Conservation (phyloP, 2,329 filamentous ascomycete genomes). For the Alternaria brassicicola region DNA sequence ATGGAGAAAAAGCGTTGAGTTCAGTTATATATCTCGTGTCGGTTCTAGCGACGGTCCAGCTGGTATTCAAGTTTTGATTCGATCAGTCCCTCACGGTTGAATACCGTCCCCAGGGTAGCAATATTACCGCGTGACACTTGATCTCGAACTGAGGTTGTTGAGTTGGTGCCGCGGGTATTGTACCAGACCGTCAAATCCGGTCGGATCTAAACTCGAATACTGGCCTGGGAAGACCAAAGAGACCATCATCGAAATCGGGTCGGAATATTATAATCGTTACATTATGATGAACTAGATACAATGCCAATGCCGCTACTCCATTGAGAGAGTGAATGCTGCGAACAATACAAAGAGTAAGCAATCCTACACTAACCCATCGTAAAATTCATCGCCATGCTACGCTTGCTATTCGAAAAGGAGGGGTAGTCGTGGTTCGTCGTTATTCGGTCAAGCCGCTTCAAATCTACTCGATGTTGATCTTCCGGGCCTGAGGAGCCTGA, state of each 20-base stretch:
- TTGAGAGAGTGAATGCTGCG: not conserved
- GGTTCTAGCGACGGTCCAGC: not conserved
- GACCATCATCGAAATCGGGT: not conserved
- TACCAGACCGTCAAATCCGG: not conserved
- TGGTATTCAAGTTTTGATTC: not conserved
- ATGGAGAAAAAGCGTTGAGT: not conserved
- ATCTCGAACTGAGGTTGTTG: not conserved
- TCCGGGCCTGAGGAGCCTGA: conserved; percentile 54
- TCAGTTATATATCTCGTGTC: not conserved
- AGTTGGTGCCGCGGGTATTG: not conserved
- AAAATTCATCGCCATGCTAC: conserved; percentile 3
- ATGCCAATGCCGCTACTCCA: not conserved
- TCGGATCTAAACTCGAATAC: not conserved
- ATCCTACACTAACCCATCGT: not conserved
- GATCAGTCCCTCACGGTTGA: not conserved
- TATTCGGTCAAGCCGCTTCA: not conserved
- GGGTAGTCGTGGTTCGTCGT: not conserved
- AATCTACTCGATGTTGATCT: conserved; percentile 62
- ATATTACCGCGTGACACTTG: not conserved
- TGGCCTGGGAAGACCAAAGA: not conserved
- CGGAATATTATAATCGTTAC: not conserved
- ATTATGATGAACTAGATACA: not conserved
- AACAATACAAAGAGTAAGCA: not conserved
- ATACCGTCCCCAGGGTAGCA: not conserved
- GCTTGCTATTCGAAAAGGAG: not conserved